phyloP scores from a whole-genome alignment of 495 filamentous ascomycete species.

The Letharia lupina region DNA sequence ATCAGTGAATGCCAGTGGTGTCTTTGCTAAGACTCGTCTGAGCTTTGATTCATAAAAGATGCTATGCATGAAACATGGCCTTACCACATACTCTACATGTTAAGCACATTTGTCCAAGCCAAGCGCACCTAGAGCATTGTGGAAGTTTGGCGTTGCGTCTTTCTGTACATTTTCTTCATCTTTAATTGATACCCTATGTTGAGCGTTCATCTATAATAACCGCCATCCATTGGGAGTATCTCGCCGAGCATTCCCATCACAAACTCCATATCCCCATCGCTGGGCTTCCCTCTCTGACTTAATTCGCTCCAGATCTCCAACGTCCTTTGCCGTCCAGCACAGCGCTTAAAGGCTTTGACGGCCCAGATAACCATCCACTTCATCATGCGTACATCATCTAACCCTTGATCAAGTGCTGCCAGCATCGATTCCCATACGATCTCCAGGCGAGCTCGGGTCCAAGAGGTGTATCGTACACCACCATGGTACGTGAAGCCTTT shows the following conservation, averaged over 20 bases:
- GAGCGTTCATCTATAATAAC: background rate
- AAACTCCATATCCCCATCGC: conserved; percentile 11
- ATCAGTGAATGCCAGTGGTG: background rate
- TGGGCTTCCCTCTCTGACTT: conserved; percentile 20
- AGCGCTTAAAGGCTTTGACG: conserved; percentile 23
- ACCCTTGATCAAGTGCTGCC: conserved; percentile 14
- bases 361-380: conserved; percentile 26
- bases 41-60: background rate
- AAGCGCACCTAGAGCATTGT: background rate
- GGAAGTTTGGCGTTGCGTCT: background rate
- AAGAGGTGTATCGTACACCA: conserved; percentile 46
- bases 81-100: background rate
- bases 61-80: background rate
- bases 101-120: background rate
- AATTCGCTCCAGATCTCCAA: conserved; percentile 26
- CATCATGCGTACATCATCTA: conserved; percentile 16
- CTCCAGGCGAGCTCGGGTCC: conserved; percentile 49
- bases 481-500: conserved; percentile 61
- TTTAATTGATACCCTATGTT: background rate
- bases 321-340: conserved; percentile 21
- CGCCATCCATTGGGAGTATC: background rate
- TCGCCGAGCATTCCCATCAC: conserved; percentile 11
- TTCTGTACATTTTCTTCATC: background rate
- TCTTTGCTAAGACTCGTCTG: background rate
- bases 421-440: conserved; percentile 31